Evolutionary conservation across 2,329 filamentous ascomycete species (phyloP).

Genomic region (Clonostachys sp.): DNA sequence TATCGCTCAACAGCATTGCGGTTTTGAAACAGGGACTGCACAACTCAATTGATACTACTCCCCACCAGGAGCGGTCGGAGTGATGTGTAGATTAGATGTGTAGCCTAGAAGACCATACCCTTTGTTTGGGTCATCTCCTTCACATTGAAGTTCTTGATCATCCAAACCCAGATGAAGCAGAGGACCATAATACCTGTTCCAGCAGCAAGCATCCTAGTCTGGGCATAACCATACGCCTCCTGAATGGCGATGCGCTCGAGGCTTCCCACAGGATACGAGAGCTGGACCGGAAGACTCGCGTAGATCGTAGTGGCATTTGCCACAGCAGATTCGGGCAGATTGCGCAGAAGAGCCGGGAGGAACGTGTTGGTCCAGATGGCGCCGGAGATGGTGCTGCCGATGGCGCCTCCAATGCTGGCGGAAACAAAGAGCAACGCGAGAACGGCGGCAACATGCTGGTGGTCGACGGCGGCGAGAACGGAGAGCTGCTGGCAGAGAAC

Average conservation of each 20-base stretch:
- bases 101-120: conserved; percentile 17
- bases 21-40: no score
- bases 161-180: conserved; percentile 15
- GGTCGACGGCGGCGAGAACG: conserved; percentile 49
- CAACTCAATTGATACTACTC: no score
- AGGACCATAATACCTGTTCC: conserved; percentile 20
- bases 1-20: no score
- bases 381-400: conserved; percentile 36
- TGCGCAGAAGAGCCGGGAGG: conserved; percentile 20
- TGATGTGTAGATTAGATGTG: no score
- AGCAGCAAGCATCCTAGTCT: conserved; percentile 32
- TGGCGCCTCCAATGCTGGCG: conserved; percentile 35
- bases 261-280: conserved; percentile 31
- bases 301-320: conserved; percentile 35
- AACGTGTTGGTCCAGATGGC: conserved; percentile 38
- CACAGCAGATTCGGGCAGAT: conserved; percentile 28
- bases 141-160: conserved; percentile 22
- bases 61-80: no score
- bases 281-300: conserved; percentile 22
- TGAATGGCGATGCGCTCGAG: conserved; percentile 35
- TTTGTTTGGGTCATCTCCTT: conserved; percentile 23
- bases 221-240: conserved; percentile 39
- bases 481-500: conserved; percentile 52
- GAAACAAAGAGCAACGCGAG: conserved; percentile 39
- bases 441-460: conserved; percentile 46